These are phyloP conservation scores for Blastomyces silverae DNA, from an alignment of 2,329 filamentous ascomycete genomes.

Conservation along the genomic window DNA sequence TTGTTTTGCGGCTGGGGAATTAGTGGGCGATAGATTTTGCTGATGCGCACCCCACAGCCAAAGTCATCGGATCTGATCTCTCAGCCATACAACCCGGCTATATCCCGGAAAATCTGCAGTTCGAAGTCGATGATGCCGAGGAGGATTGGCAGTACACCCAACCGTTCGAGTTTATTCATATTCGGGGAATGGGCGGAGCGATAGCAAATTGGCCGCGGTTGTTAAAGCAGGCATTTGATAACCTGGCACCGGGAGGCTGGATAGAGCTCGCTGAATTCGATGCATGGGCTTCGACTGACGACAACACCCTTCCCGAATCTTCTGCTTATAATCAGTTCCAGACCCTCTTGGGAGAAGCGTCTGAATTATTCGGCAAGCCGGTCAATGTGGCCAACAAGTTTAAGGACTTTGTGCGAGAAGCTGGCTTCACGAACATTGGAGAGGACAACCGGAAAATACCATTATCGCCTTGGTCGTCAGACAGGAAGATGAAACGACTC, in stretches of 20 bases:
- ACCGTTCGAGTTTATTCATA: slow-evolving; percentile 38
- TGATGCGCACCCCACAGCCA: slow-evolving; percentile 32
- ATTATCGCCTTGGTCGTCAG: slow-evolving; percentile 31
- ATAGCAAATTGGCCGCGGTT: slow-evolving; percentile 31
- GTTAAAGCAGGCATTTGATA: slow-evolving; percentile 24
- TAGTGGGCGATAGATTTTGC: slow-evolving; percentile 44
- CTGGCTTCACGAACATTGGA: slow-evolving; percentile 47
- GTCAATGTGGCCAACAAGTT: slow-evolving; percentile 30
- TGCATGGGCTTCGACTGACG: slow-evolving; percentile 28
- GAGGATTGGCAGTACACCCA: slow-evolving; percentile 37
- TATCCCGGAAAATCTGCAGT: slow-evolving; percentile 47
- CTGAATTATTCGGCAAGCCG: slow-evolving; percentile 25
- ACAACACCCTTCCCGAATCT: slow-evolving; percentile 24
- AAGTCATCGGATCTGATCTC: slow-evolving; percentile 35
- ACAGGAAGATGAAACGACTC: slow-evolving; percentile 20
- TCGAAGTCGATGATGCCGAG: slow-evolving; percentile 44
- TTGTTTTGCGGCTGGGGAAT: slow-evolving; percentile 11
- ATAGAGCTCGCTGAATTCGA: slow-evolving; percentile 30
- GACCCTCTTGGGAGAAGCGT: slow-evolving; percentile 22
- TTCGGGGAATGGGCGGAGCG: slow-evolving; percentile 33
- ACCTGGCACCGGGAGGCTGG: slow-evolving; percentile 29
- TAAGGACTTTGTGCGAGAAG: slow-evolving; percentile 41
- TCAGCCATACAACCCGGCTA: slow-evolving; percentile 34
- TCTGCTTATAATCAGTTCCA: slow-evolving; percentile 24
- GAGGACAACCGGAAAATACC: slow-evolving; percentile 40